phyloP scores from a whole-genome alignment of 768 basidiomycete species.

The Albatrellus ellisii region DNA sequence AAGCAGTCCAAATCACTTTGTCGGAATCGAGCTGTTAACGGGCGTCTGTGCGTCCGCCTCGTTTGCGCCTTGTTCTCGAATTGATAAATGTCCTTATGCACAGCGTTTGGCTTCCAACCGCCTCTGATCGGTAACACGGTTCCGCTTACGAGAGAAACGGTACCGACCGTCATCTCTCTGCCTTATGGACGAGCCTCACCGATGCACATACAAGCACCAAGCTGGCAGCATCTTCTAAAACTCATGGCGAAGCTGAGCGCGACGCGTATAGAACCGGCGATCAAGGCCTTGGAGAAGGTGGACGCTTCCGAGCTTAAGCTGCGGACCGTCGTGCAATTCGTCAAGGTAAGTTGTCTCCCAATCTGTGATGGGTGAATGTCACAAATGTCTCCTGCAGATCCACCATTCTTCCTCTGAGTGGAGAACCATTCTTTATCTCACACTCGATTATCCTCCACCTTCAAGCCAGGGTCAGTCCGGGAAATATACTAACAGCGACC shows the following conservation, averaged over 20 bases:
- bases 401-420: slow-evolving; percentile 48
- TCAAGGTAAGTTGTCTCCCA: slow-evolving; percentile 34
- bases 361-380: slow-evolving; percentile 2
- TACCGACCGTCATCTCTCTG: slow-evolving; percentile 66
- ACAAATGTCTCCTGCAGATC: slow-evolving; percentile 32
- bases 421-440: slow-evolving; percentile 68
- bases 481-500: slow-evolving; percentile 44
- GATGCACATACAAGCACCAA: slow-evolving; percentile 60
- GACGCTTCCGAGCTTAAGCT: slow-evolving; percentile 44
- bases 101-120: slow-evolving; percentile 56
- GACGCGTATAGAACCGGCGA: slow-evolving; percentile 55
- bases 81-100: slow-evolving; percentile 1
- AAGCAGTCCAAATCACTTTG: slow-evolving; percentile 21
- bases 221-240: slow-evolving; percentile 62
- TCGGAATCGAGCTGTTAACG: slow-evolving; percentile 42
- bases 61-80: neutral
- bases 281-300: slow-evolving; percentile 50
- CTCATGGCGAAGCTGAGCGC: slow-evolving; percentile 62
- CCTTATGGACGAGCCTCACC: slow-evolving; percentile 57
- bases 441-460: slow-evolving; percentile 57
- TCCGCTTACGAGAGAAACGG: slow-evolving; percentile 33
- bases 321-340: slow-evolving; percentile 67
- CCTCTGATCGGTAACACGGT: slow-evolving; percentile 39
- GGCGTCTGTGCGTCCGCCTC: slow-evolving; percentile 21
- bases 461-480: slow-evolving; percentile 27